Conservation (phyloP, 176 grass and related monocot genomes). For the Ensete glaucum region DNA sequence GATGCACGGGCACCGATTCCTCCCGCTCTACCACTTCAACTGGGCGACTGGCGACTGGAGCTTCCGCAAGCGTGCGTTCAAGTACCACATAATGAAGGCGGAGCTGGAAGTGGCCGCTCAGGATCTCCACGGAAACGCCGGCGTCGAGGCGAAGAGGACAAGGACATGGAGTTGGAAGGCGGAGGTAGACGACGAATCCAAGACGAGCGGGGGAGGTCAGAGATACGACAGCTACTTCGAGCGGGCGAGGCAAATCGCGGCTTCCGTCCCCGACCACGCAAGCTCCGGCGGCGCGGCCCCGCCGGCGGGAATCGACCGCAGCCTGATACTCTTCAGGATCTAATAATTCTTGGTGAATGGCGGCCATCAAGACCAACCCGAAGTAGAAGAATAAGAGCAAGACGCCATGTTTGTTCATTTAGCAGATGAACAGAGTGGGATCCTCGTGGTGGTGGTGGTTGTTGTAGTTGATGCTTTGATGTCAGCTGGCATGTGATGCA, state of each 20-base stretch:
- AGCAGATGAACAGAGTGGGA: too few relatives aligned
- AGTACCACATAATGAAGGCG: constrained; percentile 39
- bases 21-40: constrained; percentile 51
- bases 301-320: constrained; percentile 43
- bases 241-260: constrained; percentile 32
- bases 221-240: constrained; percentile 47
- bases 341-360: constrained; percentile 7
- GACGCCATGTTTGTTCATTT: too few relatives aligned
- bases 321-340: constrained; percentile 41
- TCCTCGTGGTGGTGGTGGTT: too few relatives aligned
- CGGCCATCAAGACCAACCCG: too few relatives aligned
- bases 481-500: too few relatives aligned
- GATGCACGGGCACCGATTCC: constrained; percentile 41
- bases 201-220: neutral
- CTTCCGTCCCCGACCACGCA: constrained; percentile 28
- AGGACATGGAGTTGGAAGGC: too few relatives aligned
- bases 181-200: neutral
- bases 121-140: neutral
- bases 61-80: constrained; percentile 32
- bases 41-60: constrained; percentile 63
- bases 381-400: too few relatives aligned
- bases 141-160: neutral
- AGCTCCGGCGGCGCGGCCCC: neutral
- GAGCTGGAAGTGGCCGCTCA: neutral
- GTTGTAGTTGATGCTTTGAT: too few relatives aligned